Conservation (phyloP, 352 stramenopile species). For the Phytophthora tubulina region DNA sequence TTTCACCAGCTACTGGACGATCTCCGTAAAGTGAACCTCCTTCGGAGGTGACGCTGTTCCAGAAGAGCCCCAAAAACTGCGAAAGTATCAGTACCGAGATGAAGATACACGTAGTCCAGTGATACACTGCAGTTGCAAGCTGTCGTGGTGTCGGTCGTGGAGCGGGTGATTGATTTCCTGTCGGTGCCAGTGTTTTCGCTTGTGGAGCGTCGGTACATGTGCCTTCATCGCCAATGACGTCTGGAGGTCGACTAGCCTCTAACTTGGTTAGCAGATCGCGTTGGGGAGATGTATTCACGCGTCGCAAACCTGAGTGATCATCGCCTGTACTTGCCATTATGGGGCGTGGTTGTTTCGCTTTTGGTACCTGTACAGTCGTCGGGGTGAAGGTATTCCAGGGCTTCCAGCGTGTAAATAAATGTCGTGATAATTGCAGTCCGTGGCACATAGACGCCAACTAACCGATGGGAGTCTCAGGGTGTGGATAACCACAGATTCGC, state of each 20-base stretch:
- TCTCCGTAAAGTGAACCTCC: conserved; percentile 25
- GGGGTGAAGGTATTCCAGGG: neutral
- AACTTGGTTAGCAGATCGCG: conserved; percentile 22
- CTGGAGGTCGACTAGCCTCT: conserved; percentile 26
- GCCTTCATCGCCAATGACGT: conserved; percentile 3
- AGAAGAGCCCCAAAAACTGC: conserved; percentile 46
- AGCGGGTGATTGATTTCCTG: neutral
- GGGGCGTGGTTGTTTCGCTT: neutral
- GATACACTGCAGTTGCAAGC: conserved; percentile 30
- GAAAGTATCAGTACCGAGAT: conserved; percentile 37
- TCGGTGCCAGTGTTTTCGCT: conserved; percentile 1
- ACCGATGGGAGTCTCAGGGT: conserved; percentile 21
- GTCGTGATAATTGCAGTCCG: too few species aligned
- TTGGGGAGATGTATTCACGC: conserved; percentile 26
- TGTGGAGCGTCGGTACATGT: conserved; percentile 1
- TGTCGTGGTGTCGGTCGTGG: conserved; percentile 26
- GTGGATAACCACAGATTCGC: conserved; percentile 45
- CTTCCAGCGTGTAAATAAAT: too few species aligned
- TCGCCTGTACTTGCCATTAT: conserved; percentile 10
- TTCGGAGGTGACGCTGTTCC: conserved; percentile 24
- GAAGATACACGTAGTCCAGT: conserved; percentile 46
- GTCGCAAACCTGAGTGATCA: conserved; percentile 24
- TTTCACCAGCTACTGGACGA: conserved; percentile 24
- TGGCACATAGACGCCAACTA: neutral
- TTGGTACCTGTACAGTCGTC: conserved; percentile 5